phyloP scores from a whole-genome alignment of 2,329 filamentous ascomycete species.

The Paecilomyces sp. region DNA sequence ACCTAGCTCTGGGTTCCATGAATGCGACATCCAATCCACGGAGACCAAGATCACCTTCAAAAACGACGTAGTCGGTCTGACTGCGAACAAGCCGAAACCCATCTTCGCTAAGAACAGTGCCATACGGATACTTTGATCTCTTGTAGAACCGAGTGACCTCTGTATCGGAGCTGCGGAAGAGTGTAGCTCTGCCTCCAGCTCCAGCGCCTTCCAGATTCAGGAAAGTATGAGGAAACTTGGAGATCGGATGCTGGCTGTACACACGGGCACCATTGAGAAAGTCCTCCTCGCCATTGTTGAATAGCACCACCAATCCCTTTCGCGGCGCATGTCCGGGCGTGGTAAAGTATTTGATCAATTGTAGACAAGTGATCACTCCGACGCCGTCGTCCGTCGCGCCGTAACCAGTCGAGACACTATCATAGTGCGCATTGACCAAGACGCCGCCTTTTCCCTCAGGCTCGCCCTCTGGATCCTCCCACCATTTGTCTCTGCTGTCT shows the following conservation, averaged over 20 bases:
- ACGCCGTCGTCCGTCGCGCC: conserved; percentile 93
- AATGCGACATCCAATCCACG: conserved; percentile 90
- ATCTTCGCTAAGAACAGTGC: conserved; percentile 73
- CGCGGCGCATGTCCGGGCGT: conserved; percentile 62
- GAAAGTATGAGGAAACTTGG: conserved; percentile 76
- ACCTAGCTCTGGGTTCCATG: conserved; percentile 74
- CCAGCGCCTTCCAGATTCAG: conserved; percentile 93
- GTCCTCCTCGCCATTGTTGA: conserved; percentile 97
- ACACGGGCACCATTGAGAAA: conserved; percentile 79
- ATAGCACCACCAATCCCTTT: conserved; percentile 71
- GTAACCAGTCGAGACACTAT: conserved; percentile 84
- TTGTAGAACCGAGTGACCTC: conserved; percentile 77
- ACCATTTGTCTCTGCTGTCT: conserved; percentile 68
- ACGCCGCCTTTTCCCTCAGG: conserved; percentile 64
- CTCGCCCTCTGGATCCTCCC: conserved; percentile 47
- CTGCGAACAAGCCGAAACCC: conserved; percentile 79
- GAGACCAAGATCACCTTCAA: conserved; percentile 68
- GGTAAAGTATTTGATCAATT: conserved; percentile 82
- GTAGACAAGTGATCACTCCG: conserved; percentile 77
- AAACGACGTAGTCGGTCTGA: conserved; percentile 83
- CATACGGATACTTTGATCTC: conserved; percentile 67
- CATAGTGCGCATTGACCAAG: conserved; percentile 90
- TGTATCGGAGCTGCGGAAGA: conserved; percentile 83
- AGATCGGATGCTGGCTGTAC: conserved; percentile 75
- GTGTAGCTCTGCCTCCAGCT: conserved; percentile 75